Evolutionary conservation across 2,329 filamentous ascomycete species (phyloP).

Genomic region (Exophiala viscosa): DNA sequence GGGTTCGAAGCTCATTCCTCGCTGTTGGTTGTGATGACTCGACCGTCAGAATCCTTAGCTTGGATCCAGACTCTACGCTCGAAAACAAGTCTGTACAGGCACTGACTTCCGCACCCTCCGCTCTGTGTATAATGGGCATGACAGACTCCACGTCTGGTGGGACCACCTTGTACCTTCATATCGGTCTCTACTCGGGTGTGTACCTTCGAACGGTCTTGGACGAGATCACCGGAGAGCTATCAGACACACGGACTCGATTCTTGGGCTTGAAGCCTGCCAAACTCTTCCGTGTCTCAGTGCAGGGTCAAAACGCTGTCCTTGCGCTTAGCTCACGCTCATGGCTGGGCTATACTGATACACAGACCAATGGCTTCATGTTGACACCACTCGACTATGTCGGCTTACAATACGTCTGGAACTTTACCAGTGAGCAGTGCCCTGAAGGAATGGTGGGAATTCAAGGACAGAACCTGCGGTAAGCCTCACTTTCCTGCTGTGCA

Average conservation of each 20-base stretch:
- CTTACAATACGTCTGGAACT: slow-evolving; percentile 93
- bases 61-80: slow-evolving; percentile 84
- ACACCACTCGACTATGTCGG: slow-evolving; percentile 85
- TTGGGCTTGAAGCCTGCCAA: slow-evolving; percentile 86
- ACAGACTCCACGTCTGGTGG: slow-evolving; percentile 86
- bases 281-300: slow-evolving; percentile 84
- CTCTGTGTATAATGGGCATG: slow-evolving; percentile 91
- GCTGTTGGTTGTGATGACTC: slow-evolving; percentile 97
- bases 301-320: slow-evolving; percentile 78
- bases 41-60: slow-evolving; percentile 85
- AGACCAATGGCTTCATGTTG: slow-evolving; percentile 83
- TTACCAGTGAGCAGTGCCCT: slow-evolving; percentile 88
- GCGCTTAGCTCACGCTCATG: slow-evolving; percentile 91
- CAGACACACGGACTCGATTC: slow-evolving; percentile 91
- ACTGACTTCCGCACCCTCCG: slow-evolving; percentile 81
- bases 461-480: slow-evolving; percentile 79
- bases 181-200: slow-evolving; percentile 90
- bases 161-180: slow-evolving; percentile 87
- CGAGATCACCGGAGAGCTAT: slow-evolving; percentile 90
- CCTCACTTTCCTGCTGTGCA: slow-evolving; percentile 31
- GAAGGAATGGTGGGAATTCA: slow-evolving; percentile 94
- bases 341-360: slow-evolving; percentile 87
- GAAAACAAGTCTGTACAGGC: slow-evolving; percentile 95
- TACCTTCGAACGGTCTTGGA: slow-evolving; percentile 94
- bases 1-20: slow-evolving; percentile 82